phyloP scores from a whole-genome alignment of 2,329 filamentous ascomycete genomes.

The Trichoderma arundinaceum region DNA sequence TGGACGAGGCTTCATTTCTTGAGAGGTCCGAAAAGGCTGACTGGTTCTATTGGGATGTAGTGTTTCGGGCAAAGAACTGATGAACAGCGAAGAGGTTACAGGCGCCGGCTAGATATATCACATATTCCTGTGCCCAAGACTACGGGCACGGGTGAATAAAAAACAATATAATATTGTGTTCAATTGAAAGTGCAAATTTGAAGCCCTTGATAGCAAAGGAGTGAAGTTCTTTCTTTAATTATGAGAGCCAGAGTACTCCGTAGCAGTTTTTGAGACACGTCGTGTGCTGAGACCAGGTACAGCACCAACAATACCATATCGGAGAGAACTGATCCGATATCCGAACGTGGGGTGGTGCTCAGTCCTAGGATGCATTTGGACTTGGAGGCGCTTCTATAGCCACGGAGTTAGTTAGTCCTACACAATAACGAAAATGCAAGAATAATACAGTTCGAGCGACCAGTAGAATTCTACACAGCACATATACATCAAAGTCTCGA shows the following conservation, averaged over 20 bases:
- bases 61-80: background rate
- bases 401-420: background rate
- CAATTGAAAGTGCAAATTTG: background rate
- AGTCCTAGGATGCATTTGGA: too few relatives aligned
- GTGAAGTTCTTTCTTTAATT: background rate
- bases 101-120: background rate
- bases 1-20: conserved; percentile 20
- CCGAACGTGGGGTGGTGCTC: conserved; percentile 13
- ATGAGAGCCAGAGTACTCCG: background rate
- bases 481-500: background rate
- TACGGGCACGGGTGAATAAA: background rate
- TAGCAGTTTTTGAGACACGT: background rate
- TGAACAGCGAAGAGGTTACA: background rate
- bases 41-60: background rate
- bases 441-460: too few relatives aligned
- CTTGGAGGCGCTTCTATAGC: too few relatives aligned
- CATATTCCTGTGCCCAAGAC: background rate
- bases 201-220: too few relatives aligned
- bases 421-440: too few relatives aligned
- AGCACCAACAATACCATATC: conserved; percentile 6
- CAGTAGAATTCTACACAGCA: background rate
- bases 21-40: background rate
- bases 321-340: conserved; percentile 24
- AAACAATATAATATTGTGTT: background rate
- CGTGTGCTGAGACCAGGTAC: conserved; percentile 4